Evolutionary conservation across 495 filamentous ascomycete genomes (phyloP), one percentile per base, ranked within the genome.

Genomic region (Aspergillus hancockii): DNA sequence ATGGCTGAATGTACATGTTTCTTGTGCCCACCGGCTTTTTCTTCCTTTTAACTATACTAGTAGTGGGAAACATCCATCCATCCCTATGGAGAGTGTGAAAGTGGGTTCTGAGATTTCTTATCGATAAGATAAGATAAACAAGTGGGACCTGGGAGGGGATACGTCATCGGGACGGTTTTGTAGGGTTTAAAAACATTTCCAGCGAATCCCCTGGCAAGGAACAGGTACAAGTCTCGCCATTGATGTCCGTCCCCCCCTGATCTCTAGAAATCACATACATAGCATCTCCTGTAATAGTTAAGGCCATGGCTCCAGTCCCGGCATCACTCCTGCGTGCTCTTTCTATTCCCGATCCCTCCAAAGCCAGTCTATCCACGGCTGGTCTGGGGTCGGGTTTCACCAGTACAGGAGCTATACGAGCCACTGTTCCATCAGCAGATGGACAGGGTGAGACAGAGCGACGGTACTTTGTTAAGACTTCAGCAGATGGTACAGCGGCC

Each of bases 401-500:
- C 16, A 88, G 81, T 22, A 93, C 91, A 22, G 84, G 82, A 60
- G 87, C 86, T 56, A 81, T 97, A 25, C 83, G 75, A 38, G 81
- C 83, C 34, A 76, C 63, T 32, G 65, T 81, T 10, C 59, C 70
- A 52, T 55, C 55, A 8, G 5, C 57, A 61, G 68, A 74, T 31
- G 70, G 67, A 32, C 61, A 60, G 25, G 69, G 82, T 36, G 83
- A 84, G 41, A 74, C 79, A 62, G 76, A 84, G 36, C 81, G 83
- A 31, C 74, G 76, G 13, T 93, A 85, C 74, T 97, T 97, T 67
- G 79, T 96, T 68, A 96, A 97, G 72, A 93, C 85, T 0, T 89
- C 85, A 2, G 40, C 67, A 12, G 74, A 75, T 10, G 87, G 88
- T 3, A 60, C 75, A 32, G 79, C 85, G 13, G 84, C 90, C 21